Conservation (phyloP, 73 alveolate genomes). For the Uronychia setigera region DNA sequence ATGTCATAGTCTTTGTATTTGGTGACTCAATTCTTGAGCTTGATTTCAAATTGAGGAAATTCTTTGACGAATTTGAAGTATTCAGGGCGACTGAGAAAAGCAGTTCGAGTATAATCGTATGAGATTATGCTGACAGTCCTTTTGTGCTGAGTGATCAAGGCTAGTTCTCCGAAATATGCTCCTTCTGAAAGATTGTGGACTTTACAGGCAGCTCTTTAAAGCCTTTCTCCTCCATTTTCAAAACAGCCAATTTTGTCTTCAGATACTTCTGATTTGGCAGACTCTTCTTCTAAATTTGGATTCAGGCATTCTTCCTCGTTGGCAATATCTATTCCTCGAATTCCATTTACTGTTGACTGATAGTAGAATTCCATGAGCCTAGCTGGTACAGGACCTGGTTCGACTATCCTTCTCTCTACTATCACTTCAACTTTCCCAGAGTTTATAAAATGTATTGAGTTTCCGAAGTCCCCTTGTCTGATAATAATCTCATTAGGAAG, state of each 20-base stretch:
- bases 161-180: slow-evolving; percentile 64
- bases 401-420: background rate
- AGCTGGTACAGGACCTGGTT: background rate
- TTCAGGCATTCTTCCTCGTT: background rate
- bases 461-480: slow-evolving; percentile 28
- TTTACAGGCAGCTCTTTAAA: background rate
- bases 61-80: slow-evolving; percentile 9
- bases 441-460: slow-evolving; percentile 35
- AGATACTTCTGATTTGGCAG: background rate
- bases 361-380: background rate
- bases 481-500: slow-evolving; percentile 31
- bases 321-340: background rate
- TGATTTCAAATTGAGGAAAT: slow-evolving; percentile 39
- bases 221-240: slow-evolving; percentile 1
- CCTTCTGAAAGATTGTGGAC: slow-evolving; percentile 27
- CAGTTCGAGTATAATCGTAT: slow-evolving; percentile 26
- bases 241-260: background rate
- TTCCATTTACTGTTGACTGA: background rate
- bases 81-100: slow-evolving; percentile 20
- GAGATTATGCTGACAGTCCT: slow-evolving; percentile 51
- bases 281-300: background rate
- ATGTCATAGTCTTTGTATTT: slow-evolving; percentile 49
- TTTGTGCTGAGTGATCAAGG: slow-evolving; percentile 44
- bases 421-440: slow-evolving; percentile 38
- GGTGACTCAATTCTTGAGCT: slow-evolving; percentile 32